Evolutionary conservation across 495 filamentous ascomycete species (phyloP).

Genomic region (Penicillium pulvis): DNA sequence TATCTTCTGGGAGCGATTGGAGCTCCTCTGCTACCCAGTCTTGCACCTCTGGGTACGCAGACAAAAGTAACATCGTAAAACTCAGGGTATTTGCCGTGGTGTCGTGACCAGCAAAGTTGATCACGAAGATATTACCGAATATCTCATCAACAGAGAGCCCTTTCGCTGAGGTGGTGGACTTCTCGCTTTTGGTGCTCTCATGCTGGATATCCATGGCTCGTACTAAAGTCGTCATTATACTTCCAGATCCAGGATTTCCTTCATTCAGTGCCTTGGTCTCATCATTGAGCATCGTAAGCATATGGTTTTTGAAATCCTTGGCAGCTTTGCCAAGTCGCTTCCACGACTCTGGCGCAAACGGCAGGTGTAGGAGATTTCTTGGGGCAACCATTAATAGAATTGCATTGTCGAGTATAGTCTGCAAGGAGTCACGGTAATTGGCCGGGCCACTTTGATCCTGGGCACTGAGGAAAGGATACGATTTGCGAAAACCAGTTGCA

Average conservation of each 20-base stretch:
- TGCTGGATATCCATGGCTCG: slow-evolving; percentile 4
- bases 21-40: slow-evolving; percentile 43
- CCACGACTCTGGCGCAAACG: background rate
- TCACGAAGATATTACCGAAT: slow-evolving; percentile 50
- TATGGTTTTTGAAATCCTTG: background rate
- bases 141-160: slow-evolving; percentile 32
- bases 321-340: background rate
- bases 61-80: slow-evolving; percentile 42
- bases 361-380: background rate
- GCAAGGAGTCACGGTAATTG: background rate
- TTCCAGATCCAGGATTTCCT: background rate
- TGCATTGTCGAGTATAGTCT: background rate
- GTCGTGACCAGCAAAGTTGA: slow-evolving; percentile 54
- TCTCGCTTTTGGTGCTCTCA: background rate
- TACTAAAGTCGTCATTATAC: slow-evolving; percentile 1
- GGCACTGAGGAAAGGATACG: background rate
- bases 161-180: slow-evolving; percentile 20
- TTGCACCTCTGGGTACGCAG: slow-evolving; percentile 40
- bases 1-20: background rate
- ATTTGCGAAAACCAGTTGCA: slow-evolving; percentile 6
- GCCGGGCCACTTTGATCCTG: background rate
- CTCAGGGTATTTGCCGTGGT: slow-evolving; percentile 48
- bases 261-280: background rate
- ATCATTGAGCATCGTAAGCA: slow-evolving; percentile 4
- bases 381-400: slow-evolving; percentile 1